phyloP scores from a whole-genome alignment of 495 filamentous ascomycete species.

The Lophium mytilinum region DNA sequence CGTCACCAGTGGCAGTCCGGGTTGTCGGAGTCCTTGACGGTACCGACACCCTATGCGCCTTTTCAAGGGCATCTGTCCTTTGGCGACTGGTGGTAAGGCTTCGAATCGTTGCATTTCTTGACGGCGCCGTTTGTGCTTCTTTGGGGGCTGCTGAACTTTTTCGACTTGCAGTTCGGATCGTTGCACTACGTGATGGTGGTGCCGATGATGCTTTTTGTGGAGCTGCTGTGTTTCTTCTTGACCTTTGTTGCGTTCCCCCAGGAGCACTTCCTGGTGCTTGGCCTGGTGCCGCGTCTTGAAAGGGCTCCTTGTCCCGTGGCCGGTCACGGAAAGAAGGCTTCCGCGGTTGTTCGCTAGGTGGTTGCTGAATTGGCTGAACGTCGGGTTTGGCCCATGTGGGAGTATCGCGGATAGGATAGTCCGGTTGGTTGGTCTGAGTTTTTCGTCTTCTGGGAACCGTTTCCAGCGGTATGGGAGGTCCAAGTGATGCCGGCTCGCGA shows the following conservation, averaged over 20 bases:
- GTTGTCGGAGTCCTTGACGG: too few relatives aligned
- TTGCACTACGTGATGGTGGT: too few relatives aligned
- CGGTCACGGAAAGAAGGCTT: not conserved
- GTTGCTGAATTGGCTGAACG: not conserved
- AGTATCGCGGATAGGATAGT: not conserved
- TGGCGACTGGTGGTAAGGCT: too few relatives aligned
- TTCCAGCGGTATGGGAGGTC: not conserved
- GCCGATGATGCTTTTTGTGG: too few relatives aligned
- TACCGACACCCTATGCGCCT: too few relatives aligned
- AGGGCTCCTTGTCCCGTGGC: not conserved
- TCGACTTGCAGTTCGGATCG: too few relatives aligned
- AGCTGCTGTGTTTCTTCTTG: not conserved
- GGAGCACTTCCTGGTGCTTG: not conserved
- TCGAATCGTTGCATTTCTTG: too few relatives aligned
- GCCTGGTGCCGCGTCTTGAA: conserved; percentile 1
- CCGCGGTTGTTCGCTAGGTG: not conserved
- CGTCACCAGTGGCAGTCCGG: too few relatives aligned
- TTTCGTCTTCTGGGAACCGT: not conserved
- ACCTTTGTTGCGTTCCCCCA: not conserved
- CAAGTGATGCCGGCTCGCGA: not conserved
- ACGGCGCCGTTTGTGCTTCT: too few relatives aligned
- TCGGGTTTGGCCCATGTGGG: not conserved
- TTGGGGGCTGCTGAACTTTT: too few relatives aligned
- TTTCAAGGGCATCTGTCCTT: too few relatives aligned
- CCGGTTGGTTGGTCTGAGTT: not conserved